Evolutionary conservation across 73 alveolate genomes (phyloP), one percentile per base, ranked within the genome.

Genomic region (Effrenium voratum): DNA sequence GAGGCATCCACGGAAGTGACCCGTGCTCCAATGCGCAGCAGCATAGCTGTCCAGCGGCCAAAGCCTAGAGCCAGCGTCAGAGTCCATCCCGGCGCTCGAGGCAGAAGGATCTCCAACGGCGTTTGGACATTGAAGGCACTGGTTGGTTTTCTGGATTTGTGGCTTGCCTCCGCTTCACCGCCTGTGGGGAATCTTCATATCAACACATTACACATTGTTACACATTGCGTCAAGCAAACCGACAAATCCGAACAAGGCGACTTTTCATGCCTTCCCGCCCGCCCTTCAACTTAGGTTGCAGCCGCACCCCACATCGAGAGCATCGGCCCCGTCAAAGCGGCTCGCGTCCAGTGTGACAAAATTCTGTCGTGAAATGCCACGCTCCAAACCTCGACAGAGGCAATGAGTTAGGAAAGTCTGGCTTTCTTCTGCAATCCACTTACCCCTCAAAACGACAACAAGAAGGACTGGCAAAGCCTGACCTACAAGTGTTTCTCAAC

Each of bases 1-100:
- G 95, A 87, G 28, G 95, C 95, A 30, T 87, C 95, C 49, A 87
- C 95, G 2, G 95, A 87, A 40, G 95, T 87, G 84, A 87, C 95
- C 84, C 57, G 28, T 1, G 84, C 82, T 2, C 95, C 95, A 68
- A 86, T 86, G 68, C 83, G 73, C 68, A 52, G 59, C 95, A 86
- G 47, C 95, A 86, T 86, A 38, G 50, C 50, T 16, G 95, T 86
- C 95, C 95, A 86, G 2, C 95, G 82, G 3, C 95, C 95, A 30
- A 86, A 86, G 47, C 95, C 82, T 70, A 30, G 47, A 8, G 63
- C 19, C 63, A 52, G 8, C 63, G 8, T 19, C 8, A n/a, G n/a
- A n/a, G n/a, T n/a, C n/a, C n/a, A n/a, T n/a, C n/a, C n/a, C n/a
- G n/a, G n/a, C n/a, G n/a, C n/a, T n/a, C n/a, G n/a, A n/a, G n/a